Base-by-base conservation (phyloP, 164 flowering plant genomes). In the Macadamia tetraphylla region DNA sequence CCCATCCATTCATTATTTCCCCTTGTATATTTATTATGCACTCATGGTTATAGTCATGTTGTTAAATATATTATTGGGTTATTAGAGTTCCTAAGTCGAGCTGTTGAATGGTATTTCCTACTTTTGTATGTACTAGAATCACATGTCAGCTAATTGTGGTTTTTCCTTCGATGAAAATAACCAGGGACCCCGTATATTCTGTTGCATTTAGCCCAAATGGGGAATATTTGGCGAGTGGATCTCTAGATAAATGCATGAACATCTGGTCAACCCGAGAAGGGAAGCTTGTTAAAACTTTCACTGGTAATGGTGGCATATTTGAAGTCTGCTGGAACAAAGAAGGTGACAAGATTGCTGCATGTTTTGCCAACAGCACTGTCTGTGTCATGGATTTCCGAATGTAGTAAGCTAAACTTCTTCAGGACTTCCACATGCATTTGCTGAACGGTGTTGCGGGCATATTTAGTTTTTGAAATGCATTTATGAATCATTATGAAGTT, bases 281-380 rank as follows among this genome's bases (percentile, higher is more conserved):
- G 35, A 94, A 81, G 87, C 75, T 94, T 14, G 87, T 94, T 65
- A 89, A 83, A 78, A 91, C 96, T n/a, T 91, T 80, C 79, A 74
- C 73, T 1, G 98, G 98, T 44, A 80, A 73, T 63, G 92, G 98
- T 6, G 96, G 97, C 44, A 89, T 94, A 61, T 94, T 94, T 75
- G 97, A 94, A 73, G 98, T 91, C 12, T 89, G 97, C 68, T 94
- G 98, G 98, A 94, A 88, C 78, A 91, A 83, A 73, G 98, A 87
- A 78, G 98, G 98, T 35, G 84, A 88, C 74, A 91, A 85, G 75
- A 83, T 93, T 55, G 98, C 97, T 62, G 98, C 92, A 9, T 93
- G 96, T 75, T 91, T 86, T 58, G 88, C 95, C 53, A 82, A 87
- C 85, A 89, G 85, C 63, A 82, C 88, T 0, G 91, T 94, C 0